Evolutionary conservation across 495 filamentous ascomycete species (phyloP).

Genomic region (Xylaria nigripes): DNA sequence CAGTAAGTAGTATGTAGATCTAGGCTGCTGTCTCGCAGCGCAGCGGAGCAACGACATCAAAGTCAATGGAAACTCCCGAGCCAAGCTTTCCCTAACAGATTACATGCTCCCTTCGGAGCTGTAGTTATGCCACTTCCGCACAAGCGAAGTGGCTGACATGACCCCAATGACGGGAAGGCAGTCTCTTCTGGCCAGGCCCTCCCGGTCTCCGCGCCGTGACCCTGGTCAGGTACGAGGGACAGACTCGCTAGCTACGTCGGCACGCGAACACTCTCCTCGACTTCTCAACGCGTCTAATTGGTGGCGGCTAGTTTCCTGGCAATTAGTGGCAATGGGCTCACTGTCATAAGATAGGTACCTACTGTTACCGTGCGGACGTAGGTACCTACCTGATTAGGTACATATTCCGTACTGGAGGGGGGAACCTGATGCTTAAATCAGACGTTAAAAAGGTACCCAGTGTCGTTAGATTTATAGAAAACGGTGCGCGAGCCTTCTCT

Average conservation of each 20-base stretch:
- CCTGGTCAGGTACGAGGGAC: slow-evolving; percentile 2
- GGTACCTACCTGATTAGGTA: no score
- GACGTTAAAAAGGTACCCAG: no score
- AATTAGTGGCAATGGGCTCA: background rate
- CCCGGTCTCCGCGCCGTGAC: background rate
- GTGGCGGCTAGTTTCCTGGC: slow-evolving; percentile 1
- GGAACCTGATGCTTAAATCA: slow-evolving; percentile 1
- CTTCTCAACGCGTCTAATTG: background rate
- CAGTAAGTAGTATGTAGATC: no score
- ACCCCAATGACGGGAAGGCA: slow-evolving; percentile 2
- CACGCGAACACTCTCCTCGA: background rate
- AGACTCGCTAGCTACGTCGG: background rate
- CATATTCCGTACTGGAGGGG: no score
- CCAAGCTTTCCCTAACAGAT: slow-evolving; percentile 3
- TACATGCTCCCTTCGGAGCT: background rate
- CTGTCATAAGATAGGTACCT: no score
- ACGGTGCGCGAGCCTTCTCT: no score
- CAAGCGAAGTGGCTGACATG: slow-evolving; percentile 7
- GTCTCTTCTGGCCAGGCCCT: slow-evolving; percentile 1
- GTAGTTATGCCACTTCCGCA: slow-evolving; percentile 5
- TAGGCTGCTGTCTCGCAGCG: background rate
- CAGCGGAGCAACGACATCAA: slow-evolving; percentile 5
- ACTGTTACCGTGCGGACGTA: no score
- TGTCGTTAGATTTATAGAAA: no score
- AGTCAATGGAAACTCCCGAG: slow-evolving; percentile 4